A percentile compares a stretch with the other conserved stretches of the same genome.
Evolutionary conservation across 768 basidiomycete species (phyloP).

Genomic region (Podaxis rugospora): DNA sequence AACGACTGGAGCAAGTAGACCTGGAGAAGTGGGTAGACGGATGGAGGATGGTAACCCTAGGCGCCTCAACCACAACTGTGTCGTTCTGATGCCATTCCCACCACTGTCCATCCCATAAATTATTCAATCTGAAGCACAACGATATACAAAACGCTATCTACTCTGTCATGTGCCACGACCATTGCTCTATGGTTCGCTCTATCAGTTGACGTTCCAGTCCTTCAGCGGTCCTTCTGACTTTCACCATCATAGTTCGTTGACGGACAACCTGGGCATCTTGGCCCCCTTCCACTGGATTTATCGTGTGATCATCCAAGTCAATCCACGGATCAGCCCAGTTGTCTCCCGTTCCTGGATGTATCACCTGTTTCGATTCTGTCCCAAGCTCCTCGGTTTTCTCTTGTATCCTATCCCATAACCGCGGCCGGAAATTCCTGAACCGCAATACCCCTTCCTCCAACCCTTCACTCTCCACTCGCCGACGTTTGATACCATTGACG

Average conservation of each 20-base stretch:
- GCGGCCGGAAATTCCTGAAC: slow-evolving; percentile 69
- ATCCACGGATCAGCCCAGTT: slow-evolving; percentile 13
- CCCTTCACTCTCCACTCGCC: slow-evolving; percentile 32
- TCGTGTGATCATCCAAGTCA: not conserved
- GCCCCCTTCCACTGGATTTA: slow-evolving; percentile 34
- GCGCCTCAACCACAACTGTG: not conserved
- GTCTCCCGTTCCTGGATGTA: slow-evolving; percentile 11
- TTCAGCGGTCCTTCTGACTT: slow-evolving; percentile 48
- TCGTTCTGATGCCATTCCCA: not conserved
- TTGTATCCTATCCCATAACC: slow-evolving; percentile 54
- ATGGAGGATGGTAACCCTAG: not conserved
- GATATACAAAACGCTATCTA: slow-evolving; percentile 12
- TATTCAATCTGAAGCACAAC: slow-evolving; percentile 5
- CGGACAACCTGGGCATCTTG: not conserved
- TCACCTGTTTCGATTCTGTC: not conserved
- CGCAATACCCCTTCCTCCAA: slow-evolving; percentile 20
- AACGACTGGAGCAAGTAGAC: not conserved
- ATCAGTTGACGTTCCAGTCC: slow-evolving; percentile 70
- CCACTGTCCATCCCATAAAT: slow-evolving; percentile 2
- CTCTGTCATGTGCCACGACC: slow-evolving; percentile 44
- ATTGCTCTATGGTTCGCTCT: slow-evolving; percentile 63
- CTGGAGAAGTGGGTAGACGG: not conserved
- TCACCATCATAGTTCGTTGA: slow-evolving; percentile 47
- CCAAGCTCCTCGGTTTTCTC: slow-evolving; percentile 15
- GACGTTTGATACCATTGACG: slow-evolving; percentile 35